These are phyloP conservation scores for Backusella australiensis DNA, from an alignment of 192 early-diverging fungal genomes.

Conservation along the genomic window DNA sequence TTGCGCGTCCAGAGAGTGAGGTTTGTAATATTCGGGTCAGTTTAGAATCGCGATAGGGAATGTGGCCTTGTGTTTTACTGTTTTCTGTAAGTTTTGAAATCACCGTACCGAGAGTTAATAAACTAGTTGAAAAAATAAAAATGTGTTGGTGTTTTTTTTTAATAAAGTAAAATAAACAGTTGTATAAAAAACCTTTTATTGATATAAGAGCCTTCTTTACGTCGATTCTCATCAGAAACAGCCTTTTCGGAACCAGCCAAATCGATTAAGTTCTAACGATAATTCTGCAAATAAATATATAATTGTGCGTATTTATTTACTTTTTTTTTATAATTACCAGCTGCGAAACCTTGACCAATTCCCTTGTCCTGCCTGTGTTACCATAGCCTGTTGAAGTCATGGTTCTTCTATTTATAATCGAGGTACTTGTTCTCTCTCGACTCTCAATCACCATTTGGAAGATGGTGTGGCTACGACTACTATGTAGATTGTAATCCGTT, in stretches of 20 bases:
- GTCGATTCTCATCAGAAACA: slow-evolving; percentile 9
- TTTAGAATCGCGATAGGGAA: slow-evolving; percentile 97
- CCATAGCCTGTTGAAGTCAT: background rate
- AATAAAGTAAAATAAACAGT: no score
- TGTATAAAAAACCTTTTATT: slow-evolving; percentile 63
- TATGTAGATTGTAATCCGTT: slow-evolving; percentile 92
- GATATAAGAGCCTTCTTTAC: slow-evolving; percentile 19
- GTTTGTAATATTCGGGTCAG: slow-evolving; percentile 92
- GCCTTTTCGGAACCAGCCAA: slow-evolving; percentile 40
- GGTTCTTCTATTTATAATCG: slow-evolving; percentile 8
- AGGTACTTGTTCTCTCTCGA: slow-evolving; percentile 52
- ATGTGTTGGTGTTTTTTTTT: background rate
- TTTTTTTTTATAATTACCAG: slow-evolving; percentile 17
- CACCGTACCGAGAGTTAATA: slow-evolving; percentile 90
- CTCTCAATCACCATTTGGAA: slow-evolving; percentile 92
- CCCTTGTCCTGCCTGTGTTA: background rate
- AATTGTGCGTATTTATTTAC: background rate
- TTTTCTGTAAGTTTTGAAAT: slow-evolving; percentile 87
- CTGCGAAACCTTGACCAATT: slow-evolving; percentile 40
- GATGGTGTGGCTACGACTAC: slow-evolving; percentile 92
- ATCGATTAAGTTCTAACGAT: slow-evolving; percentile 83
- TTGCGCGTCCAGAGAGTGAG: slow-evolving; percentile 87
- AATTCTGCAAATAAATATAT: background rate
- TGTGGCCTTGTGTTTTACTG: slow-evolving; percentile 60
- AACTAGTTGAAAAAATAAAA: slow-evolving; percentile 25